Evolutionary conservation across 345 rosid species (phyloP), one percentile per base, ranked within the genome.

Genomic region (Clausena lansium): DNA sequence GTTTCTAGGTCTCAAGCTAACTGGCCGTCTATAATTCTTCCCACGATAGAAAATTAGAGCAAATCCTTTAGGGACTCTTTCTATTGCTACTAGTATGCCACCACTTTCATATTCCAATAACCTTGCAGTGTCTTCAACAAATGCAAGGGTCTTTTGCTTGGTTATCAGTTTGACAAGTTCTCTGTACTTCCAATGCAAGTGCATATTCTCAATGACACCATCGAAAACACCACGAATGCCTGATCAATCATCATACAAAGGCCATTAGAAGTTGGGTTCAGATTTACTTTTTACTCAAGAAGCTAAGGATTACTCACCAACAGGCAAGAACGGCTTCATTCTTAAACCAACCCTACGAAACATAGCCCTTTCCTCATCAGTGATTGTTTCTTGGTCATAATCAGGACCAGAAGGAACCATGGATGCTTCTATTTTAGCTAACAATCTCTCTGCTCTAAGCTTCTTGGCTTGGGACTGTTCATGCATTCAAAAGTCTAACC

Each of bases 141-240:
- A 94, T 70, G 94, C 87, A 79, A 89, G 93, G 17, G 88, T 91
- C 90, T 96, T 96, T 83, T 94, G 99, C 79, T 94, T 94, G 67
- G 91, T 81, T 84, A 96, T 92, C 76, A 96, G 94, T 86, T 96
- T 96, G 91, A 94, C 99, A 71, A 96, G 87, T 84, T 96, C 99
- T 78, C 98, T 90, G 85, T 96, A 91, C 87, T 96, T 96, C 99
- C 99, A 96, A 72, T 96, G 99, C 87, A 96, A 81, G 85, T 96
- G 99, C 99, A 96, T 96, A 81, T 96, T 94, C 86, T 96, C 99
- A 81, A 96, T 89, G 71, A 94, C 97, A 47, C 98, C 98, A 87
- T 96, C 99, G 76, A 96, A 96, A 73, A 96, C 97, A 72, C 99
- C 99, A 79, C 99, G 99, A 82, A 96, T 88, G 77, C 99, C 99